These are phyloP conservation scores for Chlorella sp. DNA, from an alignment of 139 green algal genomes.

Conservation along the genomic window DNA sequence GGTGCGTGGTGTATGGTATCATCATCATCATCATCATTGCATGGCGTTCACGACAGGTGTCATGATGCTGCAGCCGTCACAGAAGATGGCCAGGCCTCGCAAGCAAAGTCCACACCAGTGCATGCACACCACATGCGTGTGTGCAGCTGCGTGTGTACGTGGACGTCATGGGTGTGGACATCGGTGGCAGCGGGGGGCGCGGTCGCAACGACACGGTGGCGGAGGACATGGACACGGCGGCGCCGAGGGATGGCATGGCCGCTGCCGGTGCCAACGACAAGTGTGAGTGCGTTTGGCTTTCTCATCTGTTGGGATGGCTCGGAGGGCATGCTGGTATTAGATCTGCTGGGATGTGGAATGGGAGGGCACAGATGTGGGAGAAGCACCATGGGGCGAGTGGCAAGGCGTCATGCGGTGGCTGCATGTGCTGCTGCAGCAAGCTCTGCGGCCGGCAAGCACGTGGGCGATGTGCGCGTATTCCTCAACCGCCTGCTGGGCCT, in stretches of 20 bases:
- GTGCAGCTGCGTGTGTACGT: conserved; percentile 40
- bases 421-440: neutral
- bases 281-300: neutral
- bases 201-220: neutral
- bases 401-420: neutral
- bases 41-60: too few relatives aligned
- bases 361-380: neutral
- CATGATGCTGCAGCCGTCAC: too few relatives aligned
- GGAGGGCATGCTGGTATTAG: neutral
- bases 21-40: too few relatives aligned
- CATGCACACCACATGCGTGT: neutral
- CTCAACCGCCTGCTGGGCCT: conserved; percentile 82
- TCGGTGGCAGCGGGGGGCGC: neutral
- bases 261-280: neutral
- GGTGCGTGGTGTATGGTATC: too few relatives aligned
- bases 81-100: too few relatives aligned
- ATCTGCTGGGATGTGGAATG: neutral
- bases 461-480: conserved; percentile 74
- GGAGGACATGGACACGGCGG: neutral
- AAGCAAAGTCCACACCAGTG: neutral
- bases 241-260: too few relatives aligned
- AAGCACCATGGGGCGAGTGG: neutral
- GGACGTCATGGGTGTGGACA: conserved; percentile 56
- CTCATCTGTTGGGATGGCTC: neutral
- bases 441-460: conserved; percentile 27